Base-by-base conservation (phyloP, 768 basidiomycete species). In the Tricholoma furcatifolium region DNA sequence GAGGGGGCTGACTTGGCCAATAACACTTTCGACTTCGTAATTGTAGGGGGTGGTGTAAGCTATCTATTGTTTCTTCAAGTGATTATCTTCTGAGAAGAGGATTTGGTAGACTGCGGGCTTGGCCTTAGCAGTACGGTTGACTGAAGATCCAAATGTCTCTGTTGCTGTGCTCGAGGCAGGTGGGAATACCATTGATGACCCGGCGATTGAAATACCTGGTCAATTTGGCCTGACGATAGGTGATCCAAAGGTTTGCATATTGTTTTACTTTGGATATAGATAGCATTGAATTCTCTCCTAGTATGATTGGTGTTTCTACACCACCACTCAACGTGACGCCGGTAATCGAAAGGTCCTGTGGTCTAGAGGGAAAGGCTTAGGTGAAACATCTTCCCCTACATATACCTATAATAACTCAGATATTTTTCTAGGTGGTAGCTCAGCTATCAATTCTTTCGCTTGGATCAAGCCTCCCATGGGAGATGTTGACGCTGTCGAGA, bases 131-230 rank as follows among this genome's bases (percentile, higher is more conserved):
- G 65, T 67, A 7, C 67, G 79, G 9, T 65, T 80, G 35, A 60
- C 70, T 3, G 72, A 75, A 51, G 72, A 77, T 56, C 54, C 66
- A 5, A 51, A 61, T 20, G 64, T 67, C 40, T 66, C 67, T 4
- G 74, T 79, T 10, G 60, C 70, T 24, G 72, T 78, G 1, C 57
- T 54, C 4, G 74, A 75, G 53, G 72, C 73, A 6, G 74, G 73
- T 10, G 59, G 56, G 1, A 43, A 61, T 21, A 67, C 70, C 39
- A 48, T 70, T 4, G 61, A 64, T 24, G 73, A 74, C 52, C 67
- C 69, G 1, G 57, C 61, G 9, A 67, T 74, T 35, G 56, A 67
- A 52, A 53, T 70, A 12, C 70, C 69, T 1, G 68, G 53, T n/a
- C 67, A 71, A 50, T 69, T 64, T 42, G 64, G 62, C 0, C 43